Evolutionary conservation across 768 basidiomycete genomes (phyloP).

Genomic region (Mycena crocata): DNA sequence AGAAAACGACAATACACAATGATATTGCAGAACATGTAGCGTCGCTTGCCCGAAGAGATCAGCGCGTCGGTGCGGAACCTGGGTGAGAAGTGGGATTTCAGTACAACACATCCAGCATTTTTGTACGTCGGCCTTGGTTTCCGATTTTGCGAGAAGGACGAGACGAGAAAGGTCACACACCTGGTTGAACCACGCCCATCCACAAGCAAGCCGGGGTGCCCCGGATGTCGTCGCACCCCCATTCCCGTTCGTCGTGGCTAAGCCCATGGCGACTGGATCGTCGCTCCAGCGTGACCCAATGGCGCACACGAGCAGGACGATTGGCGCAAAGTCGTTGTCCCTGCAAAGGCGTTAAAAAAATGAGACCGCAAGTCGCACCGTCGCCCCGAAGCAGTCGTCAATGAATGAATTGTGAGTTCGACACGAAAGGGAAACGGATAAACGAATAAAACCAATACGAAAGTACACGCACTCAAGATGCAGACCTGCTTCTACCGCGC

Average conservation of each 20-base stretch:
- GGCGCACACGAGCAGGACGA: conserved; percentile 79
- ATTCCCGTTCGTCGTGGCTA: no score
- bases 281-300: conserved; percentile 68
- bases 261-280: conserved; percentile 51
- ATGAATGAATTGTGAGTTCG: no score
- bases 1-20: conserved; percentile 57
- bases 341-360: neutral
- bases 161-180: conserved; percentile 42
- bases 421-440: no score
- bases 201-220: conserved; percentile 59
- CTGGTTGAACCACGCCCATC: conserved; percentile 78
- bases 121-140: no score
- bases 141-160: no score
- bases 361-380: neutral
- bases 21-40: conserved; percentile 80
- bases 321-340: conserved; percentile 64
- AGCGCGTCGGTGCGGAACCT: conserved; percentile 65
- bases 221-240: neutral
- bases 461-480: conserved; percentile 53
- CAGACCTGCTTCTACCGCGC: conserved; percentile 57
- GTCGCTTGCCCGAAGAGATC: conserved; percentile 72
- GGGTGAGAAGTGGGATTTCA: no score
- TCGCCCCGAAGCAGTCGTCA: no score
- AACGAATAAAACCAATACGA: no score
- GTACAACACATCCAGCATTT: no score